Percentiles rank a stretch among this genome's conserved stretches.
These are phyloP conservation scores for Penicillium cosmopolitanum DNA, from an alignment of 495 filamentous ascomycete genomes.

Conservation along the genomic window DNA sequence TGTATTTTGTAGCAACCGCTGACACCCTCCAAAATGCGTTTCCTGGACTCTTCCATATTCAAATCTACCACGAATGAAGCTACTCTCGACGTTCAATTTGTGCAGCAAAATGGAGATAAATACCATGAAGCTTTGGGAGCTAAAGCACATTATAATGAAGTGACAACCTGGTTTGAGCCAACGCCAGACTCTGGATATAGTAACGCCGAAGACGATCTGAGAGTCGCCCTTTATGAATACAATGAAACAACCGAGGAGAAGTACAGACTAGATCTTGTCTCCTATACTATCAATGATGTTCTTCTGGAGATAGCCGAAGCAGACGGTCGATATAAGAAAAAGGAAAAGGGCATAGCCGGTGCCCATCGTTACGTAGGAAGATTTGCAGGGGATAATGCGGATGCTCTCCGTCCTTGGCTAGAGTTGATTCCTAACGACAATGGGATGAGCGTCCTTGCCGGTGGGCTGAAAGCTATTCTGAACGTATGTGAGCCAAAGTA, in stretches of 20 bases:
- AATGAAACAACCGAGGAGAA: background rate
- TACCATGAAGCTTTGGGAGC: background rate
- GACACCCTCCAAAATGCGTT: background rate
- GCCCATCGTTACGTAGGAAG: background rate
- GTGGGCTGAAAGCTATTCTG: background rate
- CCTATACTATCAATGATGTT: background rate
- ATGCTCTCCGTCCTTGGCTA: background rate
- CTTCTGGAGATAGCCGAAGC: constrained; percentile 5
- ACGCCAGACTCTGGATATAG: background rate
- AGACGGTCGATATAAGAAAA: background rate
- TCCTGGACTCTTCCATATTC: background rate
- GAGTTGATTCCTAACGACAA: constrained; percentile 3
- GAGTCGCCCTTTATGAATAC: background rate
- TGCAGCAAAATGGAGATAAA: background rate
- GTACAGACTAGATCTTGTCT: background rate
- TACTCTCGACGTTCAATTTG: background rate
- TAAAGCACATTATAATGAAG: background rate
- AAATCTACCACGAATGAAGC: background rate
- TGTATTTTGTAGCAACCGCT: background rate
- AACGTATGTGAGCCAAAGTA: background rate
- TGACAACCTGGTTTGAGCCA: constrained; percentile 1
- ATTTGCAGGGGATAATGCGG: background rate
- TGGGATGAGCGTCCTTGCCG: background rate
- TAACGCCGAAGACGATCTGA: background rate
- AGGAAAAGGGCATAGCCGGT: background rate